phyloP scores from a whole-genome alignment of 345 rosid species.

The Angophora floribunda region DNA sequence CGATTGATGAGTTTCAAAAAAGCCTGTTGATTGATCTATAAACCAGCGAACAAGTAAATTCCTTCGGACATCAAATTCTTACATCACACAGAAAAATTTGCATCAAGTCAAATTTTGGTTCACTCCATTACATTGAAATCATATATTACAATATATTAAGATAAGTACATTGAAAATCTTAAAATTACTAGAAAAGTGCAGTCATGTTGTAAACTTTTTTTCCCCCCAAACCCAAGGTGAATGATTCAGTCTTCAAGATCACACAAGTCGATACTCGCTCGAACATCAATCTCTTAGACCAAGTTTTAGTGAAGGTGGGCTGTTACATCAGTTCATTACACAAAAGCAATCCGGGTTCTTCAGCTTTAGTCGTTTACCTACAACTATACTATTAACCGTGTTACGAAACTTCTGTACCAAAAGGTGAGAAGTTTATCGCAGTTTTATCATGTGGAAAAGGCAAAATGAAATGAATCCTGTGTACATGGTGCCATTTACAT shows the following conservation, averaged over 20 bases:
- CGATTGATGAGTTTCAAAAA: neutral
- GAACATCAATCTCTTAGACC: neutral
- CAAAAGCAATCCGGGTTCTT: neutral
- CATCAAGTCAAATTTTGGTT: neutral
- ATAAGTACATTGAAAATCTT: neutral
- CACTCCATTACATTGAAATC: neutral
- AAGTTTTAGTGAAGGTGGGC: neutral
- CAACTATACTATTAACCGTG: neutral
- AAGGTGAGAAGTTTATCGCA: neutral
- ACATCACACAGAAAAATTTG: rapidly evolving
- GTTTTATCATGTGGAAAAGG: neutral
- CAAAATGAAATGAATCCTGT: neutral
- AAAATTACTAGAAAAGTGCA: neutral
- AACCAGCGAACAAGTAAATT: neutral
- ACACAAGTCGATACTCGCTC: neutral
- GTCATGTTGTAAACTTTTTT: rapidly evolving
- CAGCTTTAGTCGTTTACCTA: neutral
- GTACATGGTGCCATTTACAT: neutral
- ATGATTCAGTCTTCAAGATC: neutral
- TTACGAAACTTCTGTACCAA: neutral
- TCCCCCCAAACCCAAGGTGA: neutral
- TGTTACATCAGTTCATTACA: neutral
- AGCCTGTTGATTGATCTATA: neutral
- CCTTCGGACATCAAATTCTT: neutral
- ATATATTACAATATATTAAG: rapidly evolving